Evolutionary conservation across 805 yeast genomes (phyloP).

Genomic region (Metschnikowia anglica): DNA sequence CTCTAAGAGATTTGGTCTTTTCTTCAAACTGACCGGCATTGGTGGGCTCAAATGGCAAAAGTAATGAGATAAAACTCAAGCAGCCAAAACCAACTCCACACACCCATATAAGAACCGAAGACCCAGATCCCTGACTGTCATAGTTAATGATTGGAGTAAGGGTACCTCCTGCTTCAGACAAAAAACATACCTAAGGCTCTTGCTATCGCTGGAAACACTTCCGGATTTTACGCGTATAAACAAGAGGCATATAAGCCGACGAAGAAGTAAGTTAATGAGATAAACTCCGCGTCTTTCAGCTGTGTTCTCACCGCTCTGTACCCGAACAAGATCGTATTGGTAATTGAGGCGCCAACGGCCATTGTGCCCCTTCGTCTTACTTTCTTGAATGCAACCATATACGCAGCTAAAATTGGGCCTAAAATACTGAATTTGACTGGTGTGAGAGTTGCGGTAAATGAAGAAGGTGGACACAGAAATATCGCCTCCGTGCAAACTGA

Average conservation of each 20-base stretch:
- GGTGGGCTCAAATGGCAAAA: slow-evolving; percentile 38
- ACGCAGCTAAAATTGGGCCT: slow-evolving; percentile 12
- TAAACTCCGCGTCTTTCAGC: slow-evolving; percentile 21
- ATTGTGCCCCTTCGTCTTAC: slow-evolving; percentile 60
- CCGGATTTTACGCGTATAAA: slow-evolving; percentile 38
- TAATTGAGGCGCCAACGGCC: slow-evolving; percentile 26
- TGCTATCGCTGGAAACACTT: slow-evolving; percentile 36
- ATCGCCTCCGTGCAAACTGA: slow-evolving; percentile 13
- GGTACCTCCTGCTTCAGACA: slow-evolving; percentile 31
- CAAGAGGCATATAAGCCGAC: slow-evolving; percentile 29
- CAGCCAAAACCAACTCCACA: slow-evolving; percentile 30
- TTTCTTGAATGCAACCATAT: slow-evolving; percentile 18
- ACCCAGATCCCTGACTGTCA: slow-evolving; percentile 20
- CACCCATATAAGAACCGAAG: slow-evolving; percentile 35
- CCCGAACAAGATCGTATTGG: slow-evolving; percentile 25
- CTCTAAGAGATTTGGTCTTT: too few relatives aligned
- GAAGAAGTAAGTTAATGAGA: slow-evolving; percentile 21
- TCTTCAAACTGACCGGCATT: slow-evolving; percentile 27
- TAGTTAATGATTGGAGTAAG: slow-evolving; percentile 39
- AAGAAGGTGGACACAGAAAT: slow-evolving; percentile 9
- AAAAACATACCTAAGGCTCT: slow-evolving; percentile 33
- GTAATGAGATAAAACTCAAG: slow-evolving; percentile 32
- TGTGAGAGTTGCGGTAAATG: slow-evolving; percentile 11
- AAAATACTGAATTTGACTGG: slow-evolving; percentile 13
- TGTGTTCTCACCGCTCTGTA: slow-evolving; percentile 22